These are phyloP conservation scores for Podila epigama DNA, from an alignment of 192 early-diverging fungal genomes.

Conservation along the genomic window DNA sequence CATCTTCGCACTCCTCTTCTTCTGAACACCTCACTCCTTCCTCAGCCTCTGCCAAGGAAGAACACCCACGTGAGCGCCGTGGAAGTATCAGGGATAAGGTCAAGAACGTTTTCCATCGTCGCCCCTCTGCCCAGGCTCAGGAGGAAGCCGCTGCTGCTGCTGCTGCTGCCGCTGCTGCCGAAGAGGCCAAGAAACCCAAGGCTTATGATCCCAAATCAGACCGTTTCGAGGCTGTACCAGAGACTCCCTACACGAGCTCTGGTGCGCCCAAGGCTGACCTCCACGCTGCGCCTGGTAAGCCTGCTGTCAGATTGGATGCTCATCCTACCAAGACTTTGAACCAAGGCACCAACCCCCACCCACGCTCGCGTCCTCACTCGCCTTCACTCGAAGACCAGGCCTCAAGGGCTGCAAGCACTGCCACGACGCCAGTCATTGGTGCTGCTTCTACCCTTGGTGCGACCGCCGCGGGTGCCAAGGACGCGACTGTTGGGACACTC, in stretches of 20 bases:
- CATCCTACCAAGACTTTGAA: conserved; percentile 2
- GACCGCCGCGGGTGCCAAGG: neutral
- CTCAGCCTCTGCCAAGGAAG: neutral
- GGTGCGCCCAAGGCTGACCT: conserved; percentile 7
- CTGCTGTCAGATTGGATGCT: conserved; percentile 8
- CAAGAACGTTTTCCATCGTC: conserved; percentile 27
- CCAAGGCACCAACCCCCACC: conserved; percentile 1
- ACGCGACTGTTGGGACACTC: neutral
- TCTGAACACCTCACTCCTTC: neutral
- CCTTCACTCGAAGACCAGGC: no score
- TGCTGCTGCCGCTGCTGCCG: neutral
- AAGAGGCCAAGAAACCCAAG: neutral
- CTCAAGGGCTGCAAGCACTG: neutral
- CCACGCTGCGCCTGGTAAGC: conserved; percentile 2
- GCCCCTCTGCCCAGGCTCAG: neutral
- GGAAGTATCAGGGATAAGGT: conserved; percentile 7
- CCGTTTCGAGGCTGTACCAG: neutral
- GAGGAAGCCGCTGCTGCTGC: neutral
- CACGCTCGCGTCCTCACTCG: no score
- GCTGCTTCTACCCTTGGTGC: neutral
- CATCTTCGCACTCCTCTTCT: neutral
- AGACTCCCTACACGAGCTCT: conserved; percentile 2
- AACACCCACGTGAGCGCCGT: neutral
- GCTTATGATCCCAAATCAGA: neutral
- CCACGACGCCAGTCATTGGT: neutral